phyloP scores from a whole-genome alignment of 2,329 filamentous ascomycete genomes.

The Apiospora aurea region DNA sequence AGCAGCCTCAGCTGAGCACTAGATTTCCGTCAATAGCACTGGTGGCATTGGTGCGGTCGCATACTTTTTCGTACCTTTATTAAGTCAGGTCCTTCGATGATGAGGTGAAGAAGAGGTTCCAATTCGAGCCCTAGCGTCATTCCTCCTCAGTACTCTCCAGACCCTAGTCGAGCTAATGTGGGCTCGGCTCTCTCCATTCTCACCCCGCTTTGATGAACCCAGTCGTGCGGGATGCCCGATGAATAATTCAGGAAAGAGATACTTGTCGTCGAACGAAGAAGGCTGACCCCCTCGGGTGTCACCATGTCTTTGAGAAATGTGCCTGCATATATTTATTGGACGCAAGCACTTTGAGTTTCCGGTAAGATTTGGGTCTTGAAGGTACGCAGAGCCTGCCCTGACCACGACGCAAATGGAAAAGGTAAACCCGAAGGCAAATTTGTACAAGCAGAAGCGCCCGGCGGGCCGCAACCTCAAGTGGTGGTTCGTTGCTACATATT shows the following conservation, averaged over 20 bases:
- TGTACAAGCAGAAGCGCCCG: neutral
- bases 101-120: neutral
- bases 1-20: conserved; percentile 6
- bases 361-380: too few relatives aligned
- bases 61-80: neutral
- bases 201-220: conserved; percentile 19
- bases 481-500: neutral
- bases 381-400: neutral
- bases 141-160: neutral
- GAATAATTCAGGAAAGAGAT: neutral
- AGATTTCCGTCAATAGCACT: neutral
- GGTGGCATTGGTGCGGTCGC: neutral
- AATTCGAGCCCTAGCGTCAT: neutral
- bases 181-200: conserved; percentile 12
- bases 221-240: neutral
- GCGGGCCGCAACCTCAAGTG: conserved; percentile 14
- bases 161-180: neutral
- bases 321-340: neutral
- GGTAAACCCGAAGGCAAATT: neutral
- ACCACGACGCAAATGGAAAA: neutral
- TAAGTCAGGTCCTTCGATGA: neutral
- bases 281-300: neutral
- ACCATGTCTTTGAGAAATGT: neutral
- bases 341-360: neutral
- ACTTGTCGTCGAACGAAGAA: neutral